Percentiles rank a stretch among this genome's conserved stretches.
These are phyloP conservation scores for Sporothrix sp. DNA, from an alignment of 2,329 filamentous ascomycete species.

Conservation along the genomic window DNA sequence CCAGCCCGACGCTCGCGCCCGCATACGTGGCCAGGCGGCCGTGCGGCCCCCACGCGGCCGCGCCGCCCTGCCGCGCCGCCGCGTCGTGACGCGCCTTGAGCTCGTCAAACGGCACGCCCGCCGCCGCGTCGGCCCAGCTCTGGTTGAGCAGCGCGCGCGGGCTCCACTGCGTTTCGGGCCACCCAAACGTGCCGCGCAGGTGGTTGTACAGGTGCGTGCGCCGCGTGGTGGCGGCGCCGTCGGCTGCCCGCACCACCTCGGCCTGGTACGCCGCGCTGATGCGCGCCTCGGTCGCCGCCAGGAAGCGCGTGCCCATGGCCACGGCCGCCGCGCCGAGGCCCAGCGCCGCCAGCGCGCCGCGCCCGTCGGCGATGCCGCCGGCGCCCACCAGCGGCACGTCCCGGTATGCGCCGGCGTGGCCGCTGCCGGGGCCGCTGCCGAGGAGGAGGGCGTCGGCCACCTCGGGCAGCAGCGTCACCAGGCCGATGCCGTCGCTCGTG, in stretches of 20 bases:
- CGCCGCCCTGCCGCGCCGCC: constrained; percentile 25
- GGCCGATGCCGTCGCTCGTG: constrained; percentile 41
- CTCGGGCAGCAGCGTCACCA: constrained; percentile 50
- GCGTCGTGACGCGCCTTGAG: constrained; percentile 31
- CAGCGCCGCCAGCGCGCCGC: constrained; percentile 46
- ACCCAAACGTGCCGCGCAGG: constrained; percentile 33
- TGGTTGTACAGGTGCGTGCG: constrained; percentile 37
- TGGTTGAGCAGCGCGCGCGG: constrained; percentile 32
- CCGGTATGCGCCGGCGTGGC: no score
- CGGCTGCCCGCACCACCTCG: constrained; percentile 31
- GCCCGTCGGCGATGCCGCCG: constrained; percentile 49
- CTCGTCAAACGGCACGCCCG: constrained; percentile 33
- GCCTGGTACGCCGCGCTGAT: constrained; percentile 32
- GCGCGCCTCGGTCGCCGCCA: constrained; percentile 37
- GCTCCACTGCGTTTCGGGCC: constrained; percentile 31
- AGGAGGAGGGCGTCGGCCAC: constrained; percentile 38
- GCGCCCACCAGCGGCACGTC: constrained; percentile 41
- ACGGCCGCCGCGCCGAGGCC: constrained; percentile 44
- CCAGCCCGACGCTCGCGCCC: constrained; percentile 15
- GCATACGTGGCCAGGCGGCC: constrained; percentile 17
- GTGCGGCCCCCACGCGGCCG: constrained; percentile 23
- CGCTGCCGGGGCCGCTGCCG: no score
- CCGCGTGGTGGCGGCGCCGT: constrained; percentile 31
- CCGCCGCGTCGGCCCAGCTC: constrained; percentile 31
- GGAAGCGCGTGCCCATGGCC: constrained; percentile 54